Evolutionary conservation across 2,329 filamentous ascomycete genomes (phyloP).

Genomic region (Pleomassaria siparia): DNA sequence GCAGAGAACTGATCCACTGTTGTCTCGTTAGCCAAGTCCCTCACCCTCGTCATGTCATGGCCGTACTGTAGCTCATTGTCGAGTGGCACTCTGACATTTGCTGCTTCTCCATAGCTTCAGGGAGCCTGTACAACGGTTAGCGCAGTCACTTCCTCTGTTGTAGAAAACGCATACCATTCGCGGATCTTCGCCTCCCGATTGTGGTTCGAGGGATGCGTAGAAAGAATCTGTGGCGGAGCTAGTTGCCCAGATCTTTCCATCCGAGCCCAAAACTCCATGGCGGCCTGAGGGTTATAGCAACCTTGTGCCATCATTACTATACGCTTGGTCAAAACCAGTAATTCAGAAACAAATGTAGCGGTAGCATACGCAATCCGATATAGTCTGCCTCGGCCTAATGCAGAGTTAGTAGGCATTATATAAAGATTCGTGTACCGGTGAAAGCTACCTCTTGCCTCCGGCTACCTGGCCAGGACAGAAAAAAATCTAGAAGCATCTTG

Average conservation of each 20-base stretch:
- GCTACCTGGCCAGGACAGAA: slow-evolving; percentile 68
- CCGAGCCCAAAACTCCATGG: slow-evolving; percentile 62
- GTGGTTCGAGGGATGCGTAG: slow-evolving; percentile 73
- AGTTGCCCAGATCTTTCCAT: slow-evolving; percentile 59
- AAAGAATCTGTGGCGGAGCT: slow-evolving; percentile 69
- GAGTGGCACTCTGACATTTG: slow-evolving; percentile 34
- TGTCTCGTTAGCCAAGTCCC: neutral
- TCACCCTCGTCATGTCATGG: neutral
- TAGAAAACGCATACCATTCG: slow-evolving; percentile 50
- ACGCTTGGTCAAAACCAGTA: neutral
- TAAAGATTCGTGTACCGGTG: slow-evolving; percentile 9
- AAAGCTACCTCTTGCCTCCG: slow-evolving; percentile 62
- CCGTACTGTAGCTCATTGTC: slow-evolving; percentile 23
- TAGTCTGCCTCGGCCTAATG: slow-evolving; percentile 72
- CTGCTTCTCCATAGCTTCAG: slow-evolving; percentile 43
- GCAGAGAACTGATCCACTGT: slow-evolving; percentile 11
- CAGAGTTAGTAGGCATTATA: neutral
- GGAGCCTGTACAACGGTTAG: slow-evolving; percentile 24
- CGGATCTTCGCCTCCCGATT: slow-evolving; percentile 66
- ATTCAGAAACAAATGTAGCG: neutral
- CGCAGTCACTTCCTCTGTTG: neutral
- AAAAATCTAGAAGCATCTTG: slow-evolving; percentile 57
- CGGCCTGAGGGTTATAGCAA: slow-evolving; percentile 71
- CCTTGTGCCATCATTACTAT: slow-evolving; percentile 76
- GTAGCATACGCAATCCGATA: slow-evolving; percentile 63